Evolutionary conservation across 345 rosid species (phyloP), one percentile per base, ranked within the genome.

Genomic region (Hibiscus syriacus): DNA sequence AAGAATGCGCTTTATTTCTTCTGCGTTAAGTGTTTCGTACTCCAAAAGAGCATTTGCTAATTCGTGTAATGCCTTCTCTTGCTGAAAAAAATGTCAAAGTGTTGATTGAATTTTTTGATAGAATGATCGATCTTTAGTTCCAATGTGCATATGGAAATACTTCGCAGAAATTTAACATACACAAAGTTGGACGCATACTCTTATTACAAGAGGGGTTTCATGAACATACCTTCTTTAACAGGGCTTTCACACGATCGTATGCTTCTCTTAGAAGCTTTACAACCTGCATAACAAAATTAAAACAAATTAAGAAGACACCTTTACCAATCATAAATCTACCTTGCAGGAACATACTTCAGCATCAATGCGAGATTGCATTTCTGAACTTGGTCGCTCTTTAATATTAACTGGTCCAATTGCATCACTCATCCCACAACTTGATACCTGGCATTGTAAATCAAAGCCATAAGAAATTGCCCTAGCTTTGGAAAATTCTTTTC

Each of bases 21-120:
- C 99, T 10, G 95, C 78, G 3, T 69, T 80, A 1, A 94, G 90
- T 43, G 99, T 94, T 66, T 94, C 99, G 39, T 77, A 85, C 81
- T 91, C 98, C 70, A 91, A 71, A 70, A 94, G 99, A 14, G 98
- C 93, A 61, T 72, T 89, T 59, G 98, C 98, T 74, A 91, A 76
- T n/a, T 86, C 89, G 26, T 94, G 99, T 70, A 94, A 78, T 69
- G 95, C 92, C 84, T 86, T 94, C 87, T 94, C 98, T 14, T 91
- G 98, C 99, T 91, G 88, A 68, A 70, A 67, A 66, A 70, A 1
- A 38, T 20, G n/a, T 2, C 17, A 52, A 36, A 9, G 20, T 27
- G 60, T 46, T 45, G 20, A 29, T 38, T 38, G 0, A 22, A n/a
- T 3, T 0, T 25, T 29, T 8, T 46, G n/a, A n/a, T n/a, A n/a